phyloP scores from a whole-genome alignment of 139 green algal genomes.

The Closterium sp. region DNA sequence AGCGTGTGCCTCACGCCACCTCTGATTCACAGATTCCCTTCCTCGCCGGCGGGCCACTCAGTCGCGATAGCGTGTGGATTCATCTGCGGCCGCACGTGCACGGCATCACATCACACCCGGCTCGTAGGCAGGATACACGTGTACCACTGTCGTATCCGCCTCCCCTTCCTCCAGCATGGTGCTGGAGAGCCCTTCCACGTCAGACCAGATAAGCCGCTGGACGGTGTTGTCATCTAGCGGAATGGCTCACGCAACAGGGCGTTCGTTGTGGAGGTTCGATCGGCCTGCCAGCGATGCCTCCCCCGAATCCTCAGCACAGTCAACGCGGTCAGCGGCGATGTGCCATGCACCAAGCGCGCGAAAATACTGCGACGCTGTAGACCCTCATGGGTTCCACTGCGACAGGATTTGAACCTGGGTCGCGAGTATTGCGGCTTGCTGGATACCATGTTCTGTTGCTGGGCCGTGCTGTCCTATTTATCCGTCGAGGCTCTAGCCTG shows the following conservation, averaged over 20 bases:
- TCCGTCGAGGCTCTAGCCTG: too few relatives aligned
- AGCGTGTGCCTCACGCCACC: not conserved
- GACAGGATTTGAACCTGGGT: not conserved
- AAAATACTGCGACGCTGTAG: not conserved
- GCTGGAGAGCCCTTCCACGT: too few relatives aligned
- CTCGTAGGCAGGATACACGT: too few relatives aligned
- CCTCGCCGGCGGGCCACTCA: not conserved
- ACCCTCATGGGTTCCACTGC: not conserved
- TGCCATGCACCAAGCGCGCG: not conserved
- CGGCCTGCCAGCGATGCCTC: not conserved
- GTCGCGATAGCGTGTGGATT: not conserved
- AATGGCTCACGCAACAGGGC: not conserved
- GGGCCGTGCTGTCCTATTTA: too few relatives aligned
- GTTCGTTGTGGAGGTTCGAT: not conserved
- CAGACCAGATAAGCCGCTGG: too few relatives aligned
- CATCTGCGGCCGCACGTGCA: not conserved
- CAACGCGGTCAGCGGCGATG: not conserved
- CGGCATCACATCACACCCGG: too few relatives aligned
- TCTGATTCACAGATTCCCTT: not conserved
- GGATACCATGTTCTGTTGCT: too few relatives aligned
- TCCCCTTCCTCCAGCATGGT: too few relatives aligned
- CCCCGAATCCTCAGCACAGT: too few relatives aligned
- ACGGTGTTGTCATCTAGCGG: not conserved
- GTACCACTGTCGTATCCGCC: too few relatives aligned
- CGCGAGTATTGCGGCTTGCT: too few relatives aligned